Evolutionary conservation across 108 stramenopile genomes (phyloP), one percentile per base, ranked within the genome.

Genomic region (Fragilariopsis cylindrus): DNA sequence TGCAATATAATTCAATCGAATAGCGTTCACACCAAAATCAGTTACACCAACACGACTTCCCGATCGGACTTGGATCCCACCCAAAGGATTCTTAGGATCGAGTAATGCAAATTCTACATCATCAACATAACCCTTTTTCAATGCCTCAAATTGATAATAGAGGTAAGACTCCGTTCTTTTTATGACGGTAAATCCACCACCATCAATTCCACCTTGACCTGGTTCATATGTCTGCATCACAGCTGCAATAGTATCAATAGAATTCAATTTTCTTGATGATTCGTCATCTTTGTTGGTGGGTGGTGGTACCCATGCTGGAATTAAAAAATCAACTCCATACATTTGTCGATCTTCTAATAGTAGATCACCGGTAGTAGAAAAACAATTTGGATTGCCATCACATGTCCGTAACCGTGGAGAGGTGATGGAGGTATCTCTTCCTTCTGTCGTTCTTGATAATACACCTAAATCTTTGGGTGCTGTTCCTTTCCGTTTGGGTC

Each of bases 311-410:
- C 85, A 93, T 19, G 87, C 54, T 9, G 92, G 90, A 58, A 91
- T 89, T 15, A 65, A 77, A 68, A 88, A 86, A 8, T 85, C 85
- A 30, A 86, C 86, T 12, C 64, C 67, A 54, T 83, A 77, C 49
- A 69, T 58, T 9, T 83, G 78, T 60, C 79, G 77, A 21, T 76
- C 76, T 5, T 86, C 78, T 70, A 87, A 82, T 45, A 89, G 89
- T 13, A 78, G 83, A 39, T 79, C 19, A 16, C 60, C 67, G 60
- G 85, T 86, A 8, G 92, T 93, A 45, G 92, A 91, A 72, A 96
- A 96, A 57, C 95, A 96, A 57, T 96, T 93, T 11, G 95, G 94
- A 72, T 87, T 85, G 1, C 86, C 88, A 15, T 85, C 86, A 62
- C 89, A 90, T 4, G 60, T 73, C 47, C 86, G 84, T 5, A 90